Evolutionary conservation across 2,329 filamentous ascomycete species (phyloP).

Genomic region (Dactylellina sp.): DNA sequence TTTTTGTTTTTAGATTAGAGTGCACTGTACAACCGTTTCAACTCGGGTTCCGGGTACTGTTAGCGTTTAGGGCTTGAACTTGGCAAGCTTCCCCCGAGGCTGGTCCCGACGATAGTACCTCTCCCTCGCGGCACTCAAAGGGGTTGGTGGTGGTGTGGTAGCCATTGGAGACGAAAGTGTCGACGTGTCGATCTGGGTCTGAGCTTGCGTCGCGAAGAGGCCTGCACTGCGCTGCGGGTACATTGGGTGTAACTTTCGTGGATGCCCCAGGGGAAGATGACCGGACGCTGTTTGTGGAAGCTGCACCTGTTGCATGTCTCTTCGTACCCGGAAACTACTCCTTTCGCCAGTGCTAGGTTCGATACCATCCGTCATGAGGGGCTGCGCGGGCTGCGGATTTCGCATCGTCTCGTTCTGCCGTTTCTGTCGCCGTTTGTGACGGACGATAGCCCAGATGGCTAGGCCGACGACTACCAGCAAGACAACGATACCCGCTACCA

Average conservation of each 20-base stretch:
- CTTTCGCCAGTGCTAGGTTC: not conserved
- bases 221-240: not conserved
- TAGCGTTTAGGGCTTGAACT: too few species aligned
- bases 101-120: constrained; percentile 46
- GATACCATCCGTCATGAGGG: constrained; percentile 13
- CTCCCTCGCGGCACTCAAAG: constrained; percentile 33
- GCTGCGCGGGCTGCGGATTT: not conserved
- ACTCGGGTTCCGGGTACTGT: constrained; percentile 3
- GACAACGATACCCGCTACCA: constrained; percentile 26
- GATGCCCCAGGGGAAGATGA: constrained; percentile 16
- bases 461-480: constrained; percentile 14
- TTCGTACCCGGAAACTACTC: constrained; percentile 20
- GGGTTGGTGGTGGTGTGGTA: not conserved
- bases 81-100: constrained; percentile 7
- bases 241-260: constrained; percentile 15
- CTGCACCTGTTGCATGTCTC: constrained; percentile 5
- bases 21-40: too few species aligned
- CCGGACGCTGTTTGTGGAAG: constrained; percentile 4
- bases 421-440: not conserved
- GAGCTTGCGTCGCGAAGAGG: too few species aligned
- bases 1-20: too few species aligned
- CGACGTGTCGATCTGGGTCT: too few species aligned
- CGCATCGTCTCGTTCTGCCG: not conserved
- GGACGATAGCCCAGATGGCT: constrained; percentile 9
- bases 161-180: not conserved